Percentiles rank a stretch among this genome's conserved stretches.
phyloP scores from a whole-genome alignment of 1,284 basidiomycete genomes.

The Vanrija humicola region DNA sequence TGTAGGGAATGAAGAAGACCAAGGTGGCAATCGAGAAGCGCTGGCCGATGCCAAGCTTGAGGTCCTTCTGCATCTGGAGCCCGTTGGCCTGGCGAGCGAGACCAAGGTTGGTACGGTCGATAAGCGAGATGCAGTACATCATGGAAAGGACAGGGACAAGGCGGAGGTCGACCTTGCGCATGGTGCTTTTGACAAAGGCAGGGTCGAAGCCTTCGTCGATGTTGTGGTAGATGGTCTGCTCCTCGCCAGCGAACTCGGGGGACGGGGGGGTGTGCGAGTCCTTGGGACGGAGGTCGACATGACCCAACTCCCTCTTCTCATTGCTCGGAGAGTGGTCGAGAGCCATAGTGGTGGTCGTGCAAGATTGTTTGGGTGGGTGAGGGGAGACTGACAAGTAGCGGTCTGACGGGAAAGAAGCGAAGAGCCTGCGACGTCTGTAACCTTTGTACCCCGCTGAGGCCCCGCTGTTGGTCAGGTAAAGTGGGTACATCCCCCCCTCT shows the following conservation, averaged over 20 bases:
- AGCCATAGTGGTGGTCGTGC: no score
- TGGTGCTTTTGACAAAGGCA: background rate
- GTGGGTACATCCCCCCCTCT: no score
- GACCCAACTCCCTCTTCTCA: no score
- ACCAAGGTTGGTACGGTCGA: constrained; percentile 25
- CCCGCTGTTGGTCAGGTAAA: no score
- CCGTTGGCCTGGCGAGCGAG: constrained; percentile 11
- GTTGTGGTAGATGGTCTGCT: background rate
- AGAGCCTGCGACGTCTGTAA: no score
- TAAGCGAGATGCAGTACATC: constrained; percentile 13
- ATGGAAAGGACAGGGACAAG: constrained; percentile 8
- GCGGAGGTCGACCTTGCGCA: constrained; percentile 7
- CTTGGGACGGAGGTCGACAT: no score
- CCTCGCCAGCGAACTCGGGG: background rate
- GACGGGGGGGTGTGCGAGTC: no score
- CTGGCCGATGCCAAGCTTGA: constrained; percentile 32
- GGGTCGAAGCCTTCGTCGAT: constrained; percentile 6
- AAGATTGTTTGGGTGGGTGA: no score
- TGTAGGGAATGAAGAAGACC: constrained; percentile 42
- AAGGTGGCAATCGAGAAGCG: constrained; percentile 45
- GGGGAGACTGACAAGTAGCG: no score
- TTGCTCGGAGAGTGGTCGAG: no score
- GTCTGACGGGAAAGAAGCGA: no score
- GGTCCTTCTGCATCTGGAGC: constrained; percentile 23
- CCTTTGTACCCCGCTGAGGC: no score